Conservation (phyloP, 1,284 basidiomycete species). For the Waitea zeae region DNA sequence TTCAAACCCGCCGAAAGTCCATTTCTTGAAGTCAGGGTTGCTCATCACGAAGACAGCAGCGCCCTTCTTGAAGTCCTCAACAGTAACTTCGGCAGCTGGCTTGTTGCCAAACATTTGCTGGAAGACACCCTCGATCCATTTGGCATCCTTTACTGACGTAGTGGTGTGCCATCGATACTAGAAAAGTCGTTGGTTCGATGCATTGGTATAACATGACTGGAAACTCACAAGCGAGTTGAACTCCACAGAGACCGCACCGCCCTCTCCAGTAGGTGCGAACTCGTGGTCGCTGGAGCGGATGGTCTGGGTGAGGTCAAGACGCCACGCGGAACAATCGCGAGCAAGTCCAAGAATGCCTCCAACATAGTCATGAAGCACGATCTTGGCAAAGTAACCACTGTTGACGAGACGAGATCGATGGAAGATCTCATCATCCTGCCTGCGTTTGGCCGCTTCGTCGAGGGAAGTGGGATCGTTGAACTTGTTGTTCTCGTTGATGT, state of each 20-base stretch:
- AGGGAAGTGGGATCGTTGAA: constrained; percentile 33
- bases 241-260: constrained; percentile 18
- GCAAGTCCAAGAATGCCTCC: constrained; percentile 58
- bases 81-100: constrained; percentile 25
- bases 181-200: no score
- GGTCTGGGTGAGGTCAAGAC: constrained; percentile 24
- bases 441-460: constrained; percentile 18
- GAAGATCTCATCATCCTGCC: constrained; percentile 73
- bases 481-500: constrained; percentile 59
- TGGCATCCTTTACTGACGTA: constrained; percentile 47
- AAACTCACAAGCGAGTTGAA: constrained; percentile 78
- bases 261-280: constrained; percentile 10
- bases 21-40: constrained; percentile 27
- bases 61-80: constrained; percentile 38
- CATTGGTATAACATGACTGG: no score
- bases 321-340: constrained; percentile 53
- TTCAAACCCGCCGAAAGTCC: constrained; percentile 55
- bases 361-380: constrained; percentile 66
- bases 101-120: constrained; percentile 33
- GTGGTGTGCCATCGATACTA: constrained; percentile 75
- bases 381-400: constrained; percentile 56
- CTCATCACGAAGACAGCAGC: constrained; percentile 20
- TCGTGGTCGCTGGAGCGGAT: constrained; percentile 5
- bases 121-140: constrained; percentile 41
- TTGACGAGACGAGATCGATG: constrained; percentile 65